Base-by-base conservation (phyloP, 257 asterid species). In the Petunia secreta region DNA sequence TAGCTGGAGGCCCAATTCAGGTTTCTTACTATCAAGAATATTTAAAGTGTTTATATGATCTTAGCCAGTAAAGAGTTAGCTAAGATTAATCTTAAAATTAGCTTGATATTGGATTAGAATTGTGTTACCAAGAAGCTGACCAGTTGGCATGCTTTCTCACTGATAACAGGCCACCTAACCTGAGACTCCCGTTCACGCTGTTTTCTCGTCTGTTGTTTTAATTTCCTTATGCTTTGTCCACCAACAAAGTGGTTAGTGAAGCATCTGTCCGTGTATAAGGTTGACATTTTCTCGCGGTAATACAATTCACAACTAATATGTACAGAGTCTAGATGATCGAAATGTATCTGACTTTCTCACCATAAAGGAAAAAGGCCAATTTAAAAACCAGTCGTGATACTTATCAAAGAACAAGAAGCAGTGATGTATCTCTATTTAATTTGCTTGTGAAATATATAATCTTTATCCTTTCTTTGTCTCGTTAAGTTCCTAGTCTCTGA, bases 1-100 rank as follows among this genome's bases (percentile, higher is more conserved):
- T 57, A 4, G 94, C 94, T 81, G 92, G 91, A 7, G 92, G 92
- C 60, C 94, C 90, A 3, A 80, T 90, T 76, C 92, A 90, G 94
- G 94, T 88, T 53, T 39, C 14, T 39, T 40, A 48, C 36, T 41
- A 46, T 48, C 11, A 48, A 71, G 77, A 71, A 71, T 71, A 71
- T 71, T 71, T 46, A 5, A 11, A 48, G 54, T 48, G 16, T 48
- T 48, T 48, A 48, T 48, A 48, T 71, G 44, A 48, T 71, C 60
- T 71, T 71, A 34, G 59, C 9, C 34, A 48, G 46, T 43, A 48
- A 25, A 71, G 41, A 48, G 48, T 34, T 71, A 71, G 34, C 48
- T 11, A 71, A 48, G 25, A 48, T 10, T 71, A 60, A 48, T 71
- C 59, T 10, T 48, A 5, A 48, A 43, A 11, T 71, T 48, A 48